Evolutionary conservation across 2,329 filamentous ascomycete genomes (phyloP).

Genomic region (Sporothrix curviconia): DNA sequence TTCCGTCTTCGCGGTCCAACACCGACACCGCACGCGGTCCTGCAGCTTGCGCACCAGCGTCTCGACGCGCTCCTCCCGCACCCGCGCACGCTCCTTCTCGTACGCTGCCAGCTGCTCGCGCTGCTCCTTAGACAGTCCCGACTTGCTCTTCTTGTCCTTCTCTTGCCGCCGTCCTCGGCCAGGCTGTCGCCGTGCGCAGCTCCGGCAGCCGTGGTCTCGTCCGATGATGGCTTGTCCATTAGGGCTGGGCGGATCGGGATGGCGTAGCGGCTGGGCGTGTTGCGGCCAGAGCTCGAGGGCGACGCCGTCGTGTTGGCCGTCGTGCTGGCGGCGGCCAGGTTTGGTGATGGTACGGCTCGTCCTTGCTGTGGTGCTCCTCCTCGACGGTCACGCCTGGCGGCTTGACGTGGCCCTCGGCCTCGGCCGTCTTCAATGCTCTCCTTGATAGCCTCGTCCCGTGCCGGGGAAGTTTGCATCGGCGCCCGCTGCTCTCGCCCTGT

Average conservation of each 20-base stretch:
- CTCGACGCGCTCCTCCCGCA: constrained; percentile 80
- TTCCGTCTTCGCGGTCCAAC: constrained; percentile 98
- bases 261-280: constrained; percentile 35
- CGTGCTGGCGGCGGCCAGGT: constrained; percentile 9
- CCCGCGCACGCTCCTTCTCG: constrained; percentile 74
- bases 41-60: constrained; percentile 78
- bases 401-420: constrained; percentile 29
- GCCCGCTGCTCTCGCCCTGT: constrained; percentile 48
- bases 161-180: constrained; percentile 59
- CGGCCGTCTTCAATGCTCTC: constrained; percentile 40
- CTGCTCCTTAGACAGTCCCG: constrained; percentile 81
- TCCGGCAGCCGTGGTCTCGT: constrained; percentile 52
- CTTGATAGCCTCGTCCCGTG: constrained; percentile 48
- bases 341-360: neutral
- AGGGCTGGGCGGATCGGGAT: constrained; percentile 79
- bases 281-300: constrained; percentile 32
- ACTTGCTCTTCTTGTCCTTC: constrained; percentile 63
- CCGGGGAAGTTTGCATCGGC: constrained; percentile 45
- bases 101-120: constrained; percentile 83
- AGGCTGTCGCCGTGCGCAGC: constrained; percentile 34
- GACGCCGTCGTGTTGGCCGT: constrained; percentile 19
- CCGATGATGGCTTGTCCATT: constrained; percentile 72
- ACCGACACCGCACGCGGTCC: constrained; percentile 83
- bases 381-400: constrained; percentile 36
- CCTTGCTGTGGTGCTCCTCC: constrained; percentile 23